Base-by-base conservation (phyloP, 352 stramenopile genomes). In the Globisporangium polare region DNA sequence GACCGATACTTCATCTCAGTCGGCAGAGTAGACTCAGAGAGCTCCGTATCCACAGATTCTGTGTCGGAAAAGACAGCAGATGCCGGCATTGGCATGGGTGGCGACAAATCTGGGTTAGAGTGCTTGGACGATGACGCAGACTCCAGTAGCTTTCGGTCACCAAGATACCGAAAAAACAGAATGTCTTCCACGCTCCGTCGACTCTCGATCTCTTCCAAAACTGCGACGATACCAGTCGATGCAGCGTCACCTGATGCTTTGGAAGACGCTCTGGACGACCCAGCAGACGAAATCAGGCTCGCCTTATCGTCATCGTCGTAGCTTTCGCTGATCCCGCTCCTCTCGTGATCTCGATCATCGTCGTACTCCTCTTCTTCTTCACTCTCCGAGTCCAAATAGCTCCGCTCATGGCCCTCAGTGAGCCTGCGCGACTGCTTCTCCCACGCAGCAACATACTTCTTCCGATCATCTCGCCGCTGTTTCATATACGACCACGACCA, bases 401-500 rank as follows among this genome's bases (percentile, higher is more conserved):
- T 63, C 1, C 70, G 53, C 61, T 81, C 65, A 20, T 67, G 53
- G 10, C 68, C 71, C 26, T 73, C 63, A 12, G 67, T 42, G 18
- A 80, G 45, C 7, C 57, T 65, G 13, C 65, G 73, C 13, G 63
- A 52, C 5, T 73, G 51, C 7, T 77, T 66, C 22, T 81, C 64
- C 88, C 88, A 96, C 17, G 90, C 68, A 24, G 55, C 61, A n/a
- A 87, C 68, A 58, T 96, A 96, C 18, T 69, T 68, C 29, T 84
- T 79, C 13, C 84, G 82, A 68, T 95, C 88, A 18, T 90, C 73
- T 29, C 88, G 81, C n/a, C 88, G 79, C 52, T 93, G 65, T 43
- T 89, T 86, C 65, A 96, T 90, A 61, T 90, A 94, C 1, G 63
- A 65, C 88, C 86, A 94, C n/a, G 80, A 81, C 83, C 86, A 95